Evolutionary conservation across 805 yeast genomes (phyloP).

Genomic region (Pichia rugopelliculosa): DNA sequence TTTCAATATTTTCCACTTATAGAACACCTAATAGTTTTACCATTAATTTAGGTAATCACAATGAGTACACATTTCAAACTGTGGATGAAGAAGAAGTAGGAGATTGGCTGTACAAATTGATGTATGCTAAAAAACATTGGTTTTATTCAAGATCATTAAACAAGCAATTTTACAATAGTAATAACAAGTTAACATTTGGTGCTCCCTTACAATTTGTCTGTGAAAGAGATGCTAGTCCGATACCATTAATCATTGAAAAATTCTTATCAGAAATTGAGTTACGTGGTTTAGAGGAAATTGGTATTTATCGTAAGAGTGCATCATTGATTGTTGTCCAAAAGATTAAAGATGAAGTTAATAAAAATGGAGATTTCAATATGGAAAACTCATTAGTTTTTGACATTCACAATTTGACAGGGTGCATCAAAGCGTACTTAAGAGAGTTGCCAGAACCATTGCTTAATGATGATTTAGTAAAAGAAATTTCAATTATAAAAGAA

Average conservation of each 20-base stretch:
- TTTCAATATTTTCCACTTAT: slow-evolving; percentile 46
- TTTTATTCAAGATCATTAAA: slow-evolving; percentile 35
- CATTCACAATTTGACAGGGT: slow-evolving; percentile 80
- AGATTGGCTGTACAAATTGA: slow-evolving; percentile 60
- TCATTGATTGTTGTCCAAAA: slow-evolving; percentile 40
- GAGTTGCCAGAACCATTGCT: slow-evolving; percentile 83
- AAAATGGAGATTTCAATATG: slow-evolving; percentile 39
- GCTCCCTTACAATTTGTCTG: slow-evolving; percentile 76
- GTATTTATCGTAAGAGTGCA: slow-evolving; percentile 70
- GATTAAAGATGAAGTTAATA: slow-evolving; percentile 39
- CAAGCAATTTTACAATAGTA: slow-evolving; percentile 15
- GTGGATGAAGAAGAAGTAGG: slow-evolving; percentile 50
- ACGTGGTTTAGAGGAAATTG: slow-evolving; percentile 87
- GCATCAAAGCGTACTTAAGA: slow-evolving; percentile 75
- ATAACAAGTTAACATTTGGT: slow-evolving; percentile 57
- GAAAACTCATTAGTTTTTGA: slow-evolving; percentile 45
- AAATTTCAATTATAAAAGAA: slow-evolving; percentile 37
- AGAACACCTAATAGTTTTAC: slow-evolving; percentile 42
- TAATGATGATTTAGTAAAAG: slow-evolving; percentile 56
- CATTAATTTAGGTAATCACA: slow-evolving; percentile 35
- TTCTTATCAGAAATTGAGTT: slow-evolving; percentile 70
- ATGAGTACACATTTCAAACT: slow-evolving; percentile 55
- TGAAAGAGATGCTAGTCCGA: slow-evolving; percentile 51
- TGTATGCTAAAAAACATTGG: slow-evolving; percentile 49
- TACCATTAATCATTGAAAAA: slow-evolving; percentile 61